phyloP scores from a whole-genome alignment of 2,329 filamentous ascomycete genomes.

The Neodidymelliopsis sp. region DNA sequence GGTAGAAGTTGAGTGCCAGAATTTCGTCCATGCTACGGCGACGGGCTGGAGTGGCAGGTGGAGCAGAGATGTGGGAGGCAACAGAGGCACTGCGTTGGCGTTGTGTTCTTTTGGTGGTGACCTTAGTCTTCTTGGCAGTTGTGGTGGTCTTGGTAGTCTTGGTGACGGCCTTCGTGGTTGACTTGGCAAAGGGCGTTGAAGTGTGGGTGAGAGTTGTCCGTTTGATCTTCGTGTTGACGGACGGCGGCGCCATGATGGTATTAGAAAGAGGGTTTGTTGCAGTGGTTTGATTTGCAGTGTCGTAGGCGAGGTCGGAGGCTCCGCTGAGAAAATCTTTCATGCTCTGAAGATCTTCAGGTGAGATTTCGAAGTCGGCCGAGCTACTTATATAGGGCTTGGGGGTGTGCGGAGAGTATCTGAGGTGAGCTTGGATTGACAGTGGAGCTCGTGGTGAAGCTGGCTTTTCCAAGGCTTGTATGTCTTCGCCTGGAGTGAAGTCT shows the following conservation, averaged over 20 bases:
- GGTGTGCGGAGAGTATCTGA: not conserved
- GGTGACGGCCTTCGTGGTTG: not conserved
- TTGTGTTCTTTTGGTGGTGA: not conserved
- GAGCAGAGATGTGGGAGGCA: not conserved
- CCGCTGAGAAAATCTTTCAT: constrained; percentile 1
- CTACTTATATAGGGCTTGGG: not conserved
- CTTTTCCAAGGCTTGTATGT: not conserved
- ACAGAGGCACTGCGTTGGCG: constrained; percentile 1
- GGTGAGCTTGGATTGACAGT: not conserved
- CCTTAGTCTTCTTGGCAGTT: constrained; percentile 7
- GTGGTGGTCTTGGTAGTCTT: constrained; percentile 15
- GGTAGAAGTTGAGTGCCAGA: constrained; percentile 16
- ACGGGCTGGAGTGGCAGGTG: not conserved
- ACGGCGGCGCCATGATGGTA: not conserved
- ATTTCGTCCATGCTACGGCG: constrained; percentile 19
- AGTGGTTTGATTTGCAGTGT: not conserved
- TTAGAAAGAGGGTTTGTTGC: not conserved
- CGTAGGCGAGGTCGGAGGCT: not conserved
- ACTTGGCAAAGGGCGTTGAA: not conserved
- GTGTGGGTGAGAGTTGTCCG: not conserved
- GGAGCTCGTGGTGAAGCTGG: not conserved
- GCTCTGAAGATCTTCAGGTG: not conserved
- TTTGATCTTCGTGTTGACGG: constrained; percentile 1
- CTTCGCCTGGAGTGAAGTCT: not conserved
- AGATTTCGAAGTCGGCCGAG: not conserved